Evolutionary conservation across 2,329 filamentous ascomycete genomes (phyloP), one percentile per base, ranked within the genome.

Genomic region (Epichloe sibirici): DNA sequence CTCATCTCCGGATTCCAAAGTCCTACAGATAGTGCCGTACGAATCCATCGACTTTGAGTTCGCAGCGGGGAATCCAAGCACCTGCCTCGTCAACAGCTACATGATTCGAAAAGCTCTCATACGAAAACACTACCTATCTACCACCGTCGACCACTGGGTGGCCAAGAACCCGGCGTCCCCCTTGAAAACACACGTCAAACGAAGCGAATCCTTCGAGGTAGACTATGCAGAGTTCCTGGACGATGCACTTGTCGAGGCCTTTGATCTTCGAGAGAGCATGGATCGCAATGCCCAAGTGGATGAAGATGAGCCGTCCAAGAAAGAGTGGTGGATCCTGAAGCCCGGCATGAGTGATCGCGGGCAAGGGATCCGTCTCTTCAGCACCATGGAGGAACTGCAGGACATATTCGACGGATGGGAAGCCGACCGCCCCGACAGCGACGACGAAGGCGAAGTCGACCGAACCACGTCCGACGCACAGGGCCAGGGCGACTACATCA

Each of bases 201-300:
- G 84, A 2, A 82, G 82, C 44, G 88, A 94, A 57, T 82, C 88
- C 43, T 95, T 98, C 59, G 93, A 98, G 69, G 77, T 98, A 7
- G 93, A 98, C 67, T 98, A 93, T 65, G 90, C 90, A 1, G 93
- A 98, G 71, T 98, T 97, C 63, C 72, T 98, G 13, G 93, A 97
- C 57, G 93, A 98, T 61, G 88, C 93, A 0, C 73, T 98, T 7
- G 76, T 95, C 2, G 93, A 98, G 66, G 86, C 87, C 0, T 97
- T 86, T 66, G 93, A 97, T 62, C 70, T 98, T 49, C 77, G 84
- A 21, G 88, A 88, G 53, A 90, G 86, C 59, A 77, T 94, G 67
- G 78, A 79, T 35, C 75, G 74, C 45, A 95, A 95, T 60, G 69
- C 67, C 13, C 57, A 57, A 12, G 55, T 53, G 2, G 48, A 52